Base-by-base conservation (phyloP, 1,284 basidiomycete genomes). In the Boletus semigastroideus region DNA sequence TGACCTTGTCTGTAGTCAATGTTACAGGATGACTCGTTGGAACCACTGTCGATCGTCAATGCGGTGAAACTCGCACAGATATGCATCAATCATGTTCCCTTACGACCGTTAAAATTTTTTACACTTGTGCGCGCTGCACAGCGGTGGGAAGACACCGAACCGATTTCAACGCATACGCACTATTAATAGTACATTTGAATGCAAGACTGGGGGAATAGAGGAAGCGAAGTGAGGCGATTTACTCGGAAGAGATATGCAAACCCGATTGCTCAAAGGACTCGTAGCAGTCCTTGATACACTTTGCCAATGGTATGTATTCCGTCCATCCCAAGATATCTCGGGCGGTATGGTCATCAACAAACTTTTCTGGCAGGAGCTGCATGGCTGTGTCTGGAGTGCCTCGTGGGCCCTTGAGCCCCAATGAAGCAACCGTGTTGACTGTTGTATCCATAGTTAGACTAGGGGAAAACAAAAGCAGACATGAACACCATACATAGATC, bases 241-340 rank as follows among this genome's bases (percentile, higher is more conserved):
- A 38, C 37, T 38, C 19, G 6, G 31, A 14, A 14, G 28, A 31
- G 28, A 47, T 33, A 16, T 10, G 46, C 38, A 47, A 33, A 11
- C 46, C 38, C 2, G 28, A 25, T 40, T 31, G 17, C 16, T 47
- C 38, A 13, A 47, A 40, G 8, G 46, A 47, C 38, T 47, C 46
- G 14, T 47, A 40, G 3, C 38, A 40, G 25, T 47, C 46, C 38
- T 47, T 47, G 46, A 47, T 14, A 11, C 46, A 47, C 20, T 38
- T 47, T 16, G 19, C 46, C 20, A 47, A 20, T n/a, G 46, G 19
- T 25, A 33, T 47, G 16, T 47, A 47, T 7, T 47, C 46, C 30
- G 46, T 40, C 46, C 46, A 47, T 47, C 46, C 46, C 46, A 47
- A 47, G 30, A 47, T 47, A 7, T 33, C 38, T 25, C 17, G 22